Conservation (phyloP, 2,329 filamentous ascomycete genomes). For the Huntiella omanensis region DNA sequence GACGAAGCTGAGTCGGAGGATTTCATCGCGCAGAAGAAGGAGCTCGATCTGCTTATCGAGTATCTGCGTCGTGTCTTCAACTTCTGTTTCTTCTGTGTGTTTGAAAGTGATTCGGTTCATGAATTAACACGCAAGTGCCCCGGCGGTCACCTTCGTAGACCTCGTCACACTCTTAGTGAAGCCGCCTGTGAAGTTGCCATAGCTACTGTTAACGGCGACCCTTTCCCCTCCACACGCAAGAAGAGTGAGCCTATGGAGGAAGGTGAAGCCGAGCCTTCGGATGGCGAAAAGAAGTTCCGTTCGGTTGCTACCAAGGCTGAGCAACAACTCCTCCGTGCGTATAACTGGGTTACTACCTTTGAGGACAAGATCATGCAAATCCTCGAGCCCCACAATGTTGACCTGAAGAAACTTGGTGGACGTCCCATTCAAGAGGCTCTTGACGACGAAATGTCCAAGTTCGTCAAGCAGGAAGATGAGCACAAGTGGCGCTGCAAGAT, state of each 20-base stretch:
- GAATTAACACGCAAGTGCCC: slow-evolving; percentile 91
- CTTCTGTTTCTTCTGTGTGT: slow-evolving; percentile 99
- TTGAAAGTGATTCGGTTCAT: slow-evolving; percentile 93
- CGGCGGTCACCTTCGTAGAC: slow-evolving; percentile 86
- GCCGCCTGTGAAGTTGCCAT: slow-evolving; percentile 69
- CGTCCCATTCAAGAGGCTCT: slow-evolving; percentile 71
- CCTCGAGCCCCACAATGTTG: slow-evolving; percentile 71
- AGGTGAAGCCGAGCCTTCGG: slow-evolving; percentile 26
- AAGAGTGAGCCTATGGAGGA: slow-evolving; percentile 45
- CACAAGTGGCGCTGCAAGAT: slow-evolving; percentile 94
- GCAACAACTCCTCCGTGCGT: slow-evolving; percentile 82
- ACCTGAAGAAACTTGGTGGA: slow-evolving; percentile 79
- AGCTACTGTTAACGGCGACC: slow-evolving; percentile 64
- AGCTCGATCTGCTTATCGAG: slow-evolving; percentile 85
- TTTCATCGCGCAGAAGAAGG: slow-evolving; percentile 82
- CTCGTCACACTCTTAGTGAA: slow-evolving; percentile 65
- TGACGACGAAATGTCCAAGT: slow-evolving; percentile 69
- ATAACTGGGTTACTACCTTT: slow-evolving; percentile 98
- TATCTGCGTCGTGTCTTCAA: slow-evolving; percentile 94
- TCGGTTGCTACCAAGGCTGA: slow-evolving; percentile 58
- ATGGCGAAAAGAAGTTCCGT: slow-evolving; percentile 53
- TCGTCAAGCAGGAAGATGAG: slow-evolving; percentile 93
- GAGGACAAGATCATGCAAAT: slow-evolving; percentile 93
- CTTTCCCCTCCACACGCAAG: slow-evolving; percentile 63
- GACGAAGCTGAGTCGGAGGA: slow-evolving; percentile 80